Evolutionary conservation across 371 early-diverging fungal species (phyloP), one percentile per base, ranked within the genome.

Genomic region (Mortierella sp.): DNA sequence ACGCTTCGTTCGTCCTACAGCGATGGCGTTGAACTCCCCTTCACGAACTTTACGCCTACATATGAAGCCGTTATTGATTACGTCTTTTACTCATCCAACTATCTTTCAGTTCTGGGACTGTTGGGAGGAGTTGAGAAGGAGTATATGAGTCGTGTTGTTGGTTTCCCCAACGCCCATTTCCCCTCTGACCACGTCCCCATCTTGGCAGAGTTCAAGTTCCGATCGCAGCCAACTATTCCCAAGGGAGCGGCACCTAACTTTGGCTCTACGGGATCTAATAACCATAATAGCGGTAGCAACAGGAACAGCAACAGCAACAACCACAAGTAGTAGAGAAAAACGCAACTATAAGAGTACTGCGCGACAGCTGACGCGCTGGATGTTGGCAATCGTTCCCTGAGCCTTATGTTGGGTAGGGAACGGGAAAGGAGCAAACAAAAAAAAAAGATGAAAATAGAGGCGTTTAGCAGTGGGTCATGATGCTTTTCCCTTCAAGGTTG

Each of bases 41-140:
- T 98, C 86, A 99, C 99, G 22, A 99, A 98, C 85, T 97, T 91
- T 83, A 97, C 97, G 11, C 97, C 99, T 1, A 84, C 84, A 1
- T 99, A 96, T 77, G 93, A 89, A 67, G 99, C 97, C 0, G 95
- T 95, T 22, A 95, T 99, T 77, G 99, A 99, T 87, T 99, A 99
- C 80, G 96, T 99, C 69, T 99, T 98, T 95, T 96, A 96, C 87
- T 88, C 94, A 6, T 91, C 91, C 54, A 90, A 89, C 54, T 90
- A 95, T 32, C 83, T 96, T 39, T 87, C 90, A 24, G 90, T 94
- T n/a, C 88, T 93, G 24, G 97, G 97, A 0, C 79, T 98, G 22
- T 84, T 98, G 64, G 95, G 95, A 4, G 89, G 93, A 26, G 91
- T 99, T 10, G 97, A 96, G 68, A 88, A 89, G 57, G 94, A 94